Evolutionary conservation across 2,329 filamentous ascomycete species (phyloP).

Genomic region (Teratosphaeria pseudoeucalypti): DNA sequence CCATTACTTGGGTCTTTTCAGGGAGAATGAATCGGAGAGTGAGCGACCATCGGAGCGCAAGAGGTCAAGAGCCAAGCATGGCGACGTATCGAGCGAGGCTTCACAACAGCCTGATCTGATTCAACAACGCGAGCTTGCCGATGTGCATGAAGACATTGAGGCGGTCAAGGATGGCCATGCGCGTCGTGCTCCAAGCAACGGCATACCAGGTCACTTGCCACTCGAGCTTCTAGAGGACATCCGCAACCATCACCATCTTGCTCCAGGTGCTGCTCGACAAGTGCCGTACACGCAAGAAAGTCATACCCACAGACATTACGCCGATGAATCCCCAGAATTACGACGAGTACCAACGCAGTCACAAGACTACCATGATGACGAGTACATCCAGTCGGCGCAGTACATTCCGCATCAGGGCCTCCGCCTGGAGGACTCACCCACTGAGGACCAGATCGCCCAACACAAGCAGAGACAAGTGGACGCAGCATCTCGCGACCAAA

Average conservation of each 20-base stretch:
- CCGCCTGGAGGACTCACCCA: conserved; percentile 30
- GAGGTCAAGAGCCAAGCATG: conserved; percentile 22
- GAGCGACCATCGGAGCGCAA: conserved; percentile 42
- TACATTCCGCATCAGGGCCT: conserved; percentile 66
- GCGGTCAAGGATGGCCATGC: conserved; percentile 20
- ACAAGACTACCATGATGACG: conserved; percentile 58
- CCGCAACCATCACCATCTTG: conserved; percentile 43
- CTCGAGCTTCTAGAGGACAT: conserved; percentile 47
- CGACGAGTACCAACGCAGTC: conserved; percentile 1
- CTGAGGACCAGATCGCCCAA: conserved; percentile 16
- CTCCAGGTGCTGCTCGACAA: conserved; percentile 35
- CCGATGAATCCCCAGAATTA: no score
- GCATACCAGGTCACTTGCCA: conserved; percentile 31
- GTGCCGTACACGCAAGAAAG: conserved; percentile 30
- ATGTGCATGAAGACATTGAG: conserved; percentile 21
- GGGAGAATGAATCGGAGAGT: conserved; percentile 48
- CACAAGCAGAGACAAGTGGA: conserved; percentile 7
- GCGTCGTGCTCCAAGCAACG: conserved; percentile 18
- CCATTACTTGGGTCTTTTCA: conserved; percentile 55
- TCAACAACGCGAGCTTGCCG: conserved; percentile 7
- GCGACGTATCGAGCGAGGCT: not conserved
- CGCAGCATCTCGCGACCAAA: not conserved
- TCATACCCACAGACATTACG: conserved; percentile 7
- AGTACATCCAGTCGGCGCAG: conserved; percentile 77
- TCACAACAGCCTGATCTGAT: not conserved